phyloP scores from a whole-genome alignment of 352 stramenopile genomes.

The Phytophthora citrophthora region DNA sequence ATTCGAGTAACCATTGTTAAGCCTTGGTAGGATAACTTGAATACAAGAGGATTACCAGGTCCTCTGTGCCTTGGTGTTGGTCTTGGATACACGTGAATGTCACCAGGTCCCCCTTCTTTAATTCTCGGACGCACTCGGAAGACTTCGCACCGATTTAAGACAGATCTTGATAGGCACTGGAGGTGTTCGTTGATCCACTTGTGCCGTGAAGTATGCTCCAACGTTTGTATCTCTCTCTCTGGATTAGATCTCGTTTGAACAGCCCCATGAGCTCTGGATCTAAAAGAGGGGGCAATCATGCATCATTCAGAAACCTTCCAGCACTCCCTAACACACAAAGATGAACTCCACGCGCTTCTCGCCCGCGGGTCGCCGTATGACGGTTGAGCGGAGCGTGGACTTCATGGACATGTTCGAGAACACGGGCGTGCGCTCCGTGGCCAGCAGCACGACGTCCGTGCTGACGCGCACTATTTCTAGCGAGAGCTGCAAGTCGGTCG shows the following conservation, averaged over 20 bases:
- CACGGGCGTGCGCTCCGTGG: slow-evolving; percentile 80
- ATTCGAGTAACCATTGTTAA: no score
- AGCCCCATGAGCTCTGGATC: slow-evolving; percentile 11
- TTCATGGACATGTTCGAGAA: slow-evolving; percentile 87
- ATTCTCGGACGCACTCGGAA: no score
- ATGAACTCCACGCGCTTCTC: slow-evolving; percentile 73
- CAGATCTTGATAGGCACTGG: no score
- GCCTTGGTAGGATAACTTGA: no score
- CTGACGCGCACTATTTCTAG: slow-evolving; percentile 98
- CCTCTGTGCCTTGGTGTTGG: no score
- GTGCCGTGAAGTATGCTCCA: no score
- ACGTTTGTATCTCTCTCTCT: no score
- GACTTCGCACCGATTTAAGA: no score
- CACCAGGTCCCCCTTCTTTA: no score
- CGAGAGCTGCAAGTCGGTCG: slow-evolving; percentile 99
- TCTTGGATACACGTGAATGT: no score
- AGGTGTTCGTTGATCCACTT: no score
- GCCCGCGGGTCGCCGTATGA: slow-evolving; percentile 62
- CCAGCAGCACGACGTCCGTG: slow-evolving; percentile 99
- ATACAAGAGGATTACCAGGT: no score
- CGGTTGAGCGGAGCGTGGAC: slow-evolving; percentile 75
- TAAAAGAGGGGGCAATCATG: slow-evolving; percentile 4
- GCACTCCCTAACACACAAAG: slow-evolving; percentile 13
- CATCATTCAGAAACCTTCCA: slow-evolving; percentile 45
- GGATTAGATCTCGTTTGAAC: neutral